Percentiles rank a stretch among this genome's conserved stretches.
phyloP scores from a whole-genome alignment of 2,329 filamentous ascomycete genomes.

The Aspergillus quadrilineatus region DNA sequence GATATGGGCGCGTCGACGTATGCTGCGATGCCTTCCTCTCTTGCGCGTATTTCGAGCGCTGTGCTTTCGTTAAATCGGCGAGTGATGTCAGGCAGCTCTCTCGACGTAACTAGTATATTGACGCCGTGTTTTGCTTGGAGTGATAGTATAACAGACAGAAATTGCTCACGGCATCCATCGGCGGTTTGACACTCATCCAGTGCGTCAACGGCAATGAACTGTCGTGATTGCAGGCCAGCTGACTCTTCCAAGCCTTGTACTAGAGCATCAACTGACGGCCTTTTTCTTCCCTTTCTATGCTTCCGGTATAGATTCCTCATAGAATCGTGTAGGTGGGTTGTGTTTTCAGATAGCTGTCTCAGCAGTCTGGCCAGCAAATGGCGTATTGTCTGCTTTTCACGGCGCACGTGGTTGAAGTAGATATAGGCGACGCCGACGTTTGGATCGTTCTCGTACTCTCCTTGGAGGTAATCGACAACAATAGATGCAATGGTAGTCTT shows the following conservation, averaged over 20 bases:
- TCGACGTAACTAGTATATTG: not conserved
- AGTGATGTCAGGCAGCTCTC: not conserved
- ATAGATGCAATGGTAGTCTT: not conserved
- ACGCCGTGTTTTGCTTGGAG: not conserved
- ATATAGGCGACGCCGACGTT: not conserved
- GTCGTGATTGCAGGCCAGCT: not conserved
- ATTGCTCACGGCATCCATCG: not conserved
- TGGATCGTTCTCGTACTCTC: too few species aligned
- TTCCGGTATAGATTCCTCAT: not conserved
- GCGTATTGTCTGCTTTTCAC: not conserved
- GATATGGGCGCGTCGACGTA: constrained; percentile 15
- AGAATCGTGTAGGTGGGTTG: not conserved
- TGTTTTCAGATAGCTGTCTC: not conserved
- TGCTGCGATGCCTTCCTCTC: not conserved
- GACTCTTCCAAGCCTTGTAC: not conserved
- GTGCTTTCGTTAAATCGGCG: not conserved
- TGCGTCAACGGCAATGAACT: not conserved
- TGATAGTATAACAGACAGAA: not conserved
- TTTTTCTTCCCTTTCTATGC: not conserved
- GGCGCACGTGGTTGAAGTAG: not conserved
- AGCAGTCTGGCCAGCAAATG: not conserved
- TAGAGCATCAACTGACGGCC: not conserved
- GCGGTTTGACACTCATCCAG: not conserved
- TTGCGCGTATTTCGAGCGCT: not conserved
- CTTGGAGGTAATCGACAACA: not conserved